phyloP scores from a whole-genome alignment of 495 filamentous ascomycete species.

The Aspergillus sclerotioniger region DNA sequence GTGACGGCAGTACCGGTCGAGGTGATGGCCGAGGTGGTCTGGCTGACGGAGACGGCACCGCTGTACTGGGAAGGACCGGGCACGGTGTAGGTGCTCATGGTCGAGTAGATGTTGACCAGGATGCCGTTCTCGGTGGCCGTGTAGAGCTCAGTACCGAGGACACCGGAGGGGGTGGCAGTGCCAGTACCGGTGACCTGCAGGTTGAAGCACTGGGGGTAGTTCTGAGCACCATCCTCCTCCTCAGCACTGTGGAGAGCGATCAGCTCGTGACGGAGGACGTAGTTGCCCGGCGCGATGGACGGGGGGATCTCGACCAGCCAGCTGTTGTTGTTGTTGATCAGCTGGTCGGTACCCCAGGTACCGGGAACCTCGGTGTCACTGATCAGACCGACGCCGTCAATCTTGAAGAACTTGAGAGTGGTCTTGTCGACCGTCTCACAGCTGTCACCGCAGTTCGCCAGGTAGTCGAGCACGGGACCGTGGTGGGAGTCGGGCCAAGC shows the following conservation, averaged over 20 bases:
- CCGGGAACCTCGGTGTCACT: slow-evolving; percentile 44
- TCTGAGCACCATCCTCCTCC: slow-evolving; percentile 57
- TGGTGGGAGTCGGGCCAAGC: slow-evolving; percentile 59
- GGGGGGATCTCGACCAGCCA: slow-evolving; percentile 64
- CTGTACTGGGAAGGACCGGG: slow-evolving; percentile 43
- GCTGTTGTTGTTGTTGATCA: slow-evolving; percentile 59
- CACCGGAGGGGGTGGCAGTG: slow-evolving; percentile 48
- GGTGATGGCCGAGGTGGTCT: slow-evolving; percentile 23
- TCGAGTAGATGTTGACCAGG: slow-evolving; percentile 55
- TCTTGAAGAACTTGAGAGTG: slow-evolving; percentile 66
- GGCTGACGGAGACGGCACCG: slow-evolving; percentile 19
- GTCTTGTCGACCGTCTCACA: slow-evolving; percentile 59
- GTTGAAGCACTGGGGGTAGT: slow-evolving; percentile 71
- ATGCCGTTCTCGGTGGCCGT: slow-evolving; percentile 53
- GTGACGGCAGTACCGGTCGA: slow-evolving; percentile 20
- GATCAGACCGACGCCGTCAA: slow-evolving; percentile 56
- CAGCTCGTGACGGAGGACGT: slow-evolving; percentile 71
- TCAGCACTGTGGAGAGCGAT: slow-evolving; percentile 62
- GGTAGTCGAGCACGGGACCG: slow-evolving; percentile 66
- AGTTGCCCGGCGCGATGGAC: slow-evolving; percentile 60
- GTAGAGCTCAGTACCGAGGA: slow-evolving; percentile 57
- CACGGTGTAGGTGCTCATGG: slow-evolving; percentile 41
- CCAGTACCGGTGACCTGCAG: slow-evolving; percentile 60
- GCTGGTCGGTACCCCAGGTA: slow-evolving; percentile 57
- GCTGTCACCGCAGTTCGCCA: slow-evolving; percentile 60